Conservation (phyloP, 2,329 filamentous ascomycete genomes). For the Colletotrichum tanaceti region DNA sequence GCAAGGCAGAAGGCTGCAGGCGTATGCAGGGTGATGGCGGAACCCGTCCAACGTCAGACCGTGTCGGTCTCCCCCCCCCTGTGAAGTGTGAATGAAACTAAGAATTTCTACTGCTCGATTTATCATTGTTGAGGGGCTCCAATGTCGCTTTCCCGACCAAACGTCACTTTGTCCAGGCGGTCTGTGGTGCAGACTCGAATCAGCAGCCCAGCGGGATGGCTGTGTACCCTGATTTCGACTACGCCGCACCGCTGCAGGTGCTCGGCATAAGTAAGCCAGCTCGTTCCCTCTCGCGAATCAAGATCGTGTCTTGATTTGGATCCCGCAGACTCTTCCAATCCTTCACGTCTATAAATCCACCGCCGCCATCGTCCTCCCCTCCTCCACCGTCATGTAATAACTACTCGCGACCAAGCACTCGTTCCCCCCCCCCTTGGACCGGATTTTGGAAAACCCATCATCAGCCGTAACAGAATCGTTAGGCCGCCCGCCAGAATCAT, state of each 20-base stretch:
- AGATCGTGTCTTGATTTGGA: too few relatives aligned
- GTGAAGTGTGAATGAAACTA: too few relatives aligned
- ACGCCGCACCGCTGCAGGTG: too few relatives aligned
- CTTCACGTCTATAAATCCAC: background rate
- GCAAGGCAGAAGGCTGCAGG: background rate
- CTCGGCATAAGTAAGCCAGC: background rate
- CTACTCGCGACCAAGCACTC: too few relatives aligned
- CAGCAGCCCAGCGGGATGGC: background rate
- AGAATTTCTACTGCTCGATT: background rate
- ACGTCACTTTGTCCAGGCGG: too few relatives aligned
- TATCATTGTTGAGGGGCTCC: background rate
- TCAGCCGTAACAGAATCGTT: background rate
- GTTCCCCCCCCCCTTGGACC: too few relatives aligned
- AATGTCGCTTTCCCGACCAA: too few relatives aligned
- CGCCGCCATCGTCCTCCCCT: background rate
- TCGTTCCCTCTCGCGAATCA: background rate
- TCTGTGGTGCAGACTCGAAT: background rate
- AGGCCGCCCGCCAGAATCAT: background rate
- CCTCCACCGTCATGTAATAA: too few relatives aligned
- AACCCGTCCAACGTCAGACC: conserved; percentile 1
- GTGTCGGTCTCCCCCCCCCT: too few relatives aligned
- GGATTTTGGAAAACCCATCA: too few relatives aligned
- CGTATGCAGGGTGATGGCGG: background rate
- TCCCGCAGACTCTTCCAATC: background rate
- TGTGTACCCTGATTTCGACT: too few relatives aligned